A percentile compares a stretch with the other conserved stretches of the same genome.
phyloP scores from a whole-genome alignment of 371 early-diverging fungal genomes.

The Mucor racemosus region DNA sequence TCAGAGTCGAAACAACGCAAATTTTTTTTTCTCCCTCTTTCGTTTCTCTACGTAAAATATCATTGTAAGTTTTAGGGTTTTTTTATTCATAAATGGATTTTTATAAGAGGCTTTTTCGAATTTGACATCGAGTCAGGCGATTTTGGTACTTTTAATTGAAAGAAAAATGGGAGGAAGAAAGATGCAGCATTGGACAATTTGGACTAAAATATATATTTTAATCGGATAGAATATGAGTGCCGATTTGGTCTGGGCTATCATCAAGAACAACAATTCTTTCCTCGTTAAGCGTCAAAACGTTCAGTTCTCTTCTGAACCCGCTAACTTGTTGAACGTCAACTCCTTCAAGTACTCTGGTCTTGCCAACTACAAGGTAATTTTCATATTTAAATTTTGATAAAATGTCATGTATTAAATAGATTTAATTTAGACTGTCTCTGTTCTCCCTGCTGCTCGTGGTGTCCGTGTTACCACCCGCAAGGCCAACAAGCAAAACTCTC shows the following conservation, averaged over 20 bases:
- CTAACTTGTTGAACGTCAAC: constrained; percentile 86
- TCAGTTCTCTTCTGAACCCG: constrained; percentile 81
- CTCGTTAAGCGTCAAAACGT: constrained; percentile 87
- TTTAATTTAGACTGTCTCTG: constrained; percentile 60
- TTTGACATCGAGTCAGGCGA: background rate
- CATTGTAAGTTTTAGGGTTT: constrained; percentile 4
- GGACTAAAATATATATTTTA: background rate
- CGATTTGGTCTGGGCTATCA: constrained; percentile 83
- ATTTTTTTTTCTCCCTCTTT: constrained; percentile 12
- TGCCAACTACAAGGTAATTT: constrained; percentile 75
- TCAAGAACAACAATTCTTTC: constrained; percentile 87
- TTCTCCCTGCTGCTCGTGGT: constrained; percentile 69
- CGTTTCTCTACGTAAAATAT: constrained; percentile 11
- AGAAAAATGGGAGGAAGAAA: background rate
- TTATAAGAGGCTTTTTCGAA: too few relatives aligned
- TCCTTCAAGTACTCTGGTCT: constrained; percentile 87
- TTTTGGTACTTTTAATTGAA: background rate
- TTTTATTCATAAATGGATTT: background rate
- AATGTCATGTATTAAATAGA: background rate
- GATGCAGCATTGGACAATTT: constrained; percentile 1
- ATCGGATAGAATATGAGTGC: constrained; percentile 58
- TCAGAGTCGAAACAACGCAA: constrained; percentile 5
- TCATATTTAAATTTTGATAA: background rate
- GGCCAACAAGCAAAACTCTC: constrained; percentile 60
- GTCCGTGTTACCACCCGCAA: constrained; percentile 70